These are phyloP conservation scores for Monosporascus cannonballus DNA, from an alignment of 2,329 filamentous ascomycete genomes.

Conservation along the genomic window DNA sequence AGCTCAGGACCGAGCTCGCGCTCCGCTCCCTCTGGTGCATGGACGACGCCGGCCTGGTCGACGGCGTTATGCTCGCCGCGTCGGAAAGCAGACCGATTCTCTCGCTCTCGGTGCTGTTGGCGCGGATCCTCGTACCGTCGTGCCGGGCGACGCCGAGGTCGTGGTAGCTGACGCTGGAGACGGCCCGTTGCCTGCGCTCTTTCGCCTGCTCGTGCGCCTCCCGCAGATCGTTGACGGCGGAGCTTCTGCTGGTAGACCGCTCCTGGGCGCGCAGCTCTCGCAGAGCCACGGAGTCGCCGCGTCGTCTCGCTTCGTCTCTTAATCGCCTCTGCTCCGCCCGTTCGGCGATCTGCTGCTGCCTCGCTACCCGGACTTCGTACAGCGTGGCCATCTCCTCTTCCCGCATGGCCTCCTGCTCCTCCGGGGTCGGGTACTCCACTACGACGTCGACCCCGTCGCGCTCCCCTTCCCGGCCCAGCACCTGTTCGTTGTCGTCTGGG, in stretches of 20 bases:
- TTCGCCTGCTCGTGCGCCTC: constrained; percentile 50
- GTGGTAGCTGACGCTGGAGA: constrained; percentile 71
- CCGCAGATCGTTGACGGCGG: constrained; percentile 55
- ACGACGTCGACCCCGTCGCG: constrained; percentile 87
- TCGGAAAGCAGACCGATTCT: constrained; percentile 64
- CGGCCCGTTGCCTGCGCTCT: constrained; percentile 56
- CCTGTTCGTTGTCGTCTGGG: constrained; percentile 69
- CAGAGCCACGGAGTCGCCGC: constrained; percentile 65
- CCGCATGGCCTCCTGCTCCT: constrained; percentile 71
- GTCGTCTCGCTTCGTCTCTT: constrained; percentile 64
- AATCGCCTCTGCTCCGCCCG: constrained; percentile 68
- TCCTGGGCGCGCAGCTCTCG: constrained; percentile 56
- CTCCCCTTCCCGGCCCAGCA: constrained; percentile 85
- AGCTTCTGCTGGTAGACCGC: constrained; percentile 38
- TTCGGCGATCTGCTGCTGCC: constrained; percentile 69
- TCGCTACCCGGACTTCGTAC: constrained; percentile 79
- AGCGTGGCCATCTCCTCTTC: constrained; percentile 90
- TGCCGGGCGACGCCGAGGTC: constrained; percentile 70
- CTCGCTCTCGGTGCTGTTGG: constrained; percentile 69
- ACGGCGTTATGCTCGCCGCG: constrained; percentile 31
- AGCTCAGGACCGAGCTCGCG: constrained; percentile 50
- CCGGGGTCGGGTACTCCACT: constrained; percentile 72
- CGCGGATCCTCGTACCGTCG: constrained; percentile 69
- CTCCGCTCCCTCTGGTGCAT: constrained; percentile 41
- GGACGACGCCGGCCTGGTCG: constrained; percentile 24